Percentiles rank a stretch among this genome's conserved stretches.
Conservation (phyloP, 2,329 filamentous ascomycete genomes). For the Venturia pyrina region DNA sequence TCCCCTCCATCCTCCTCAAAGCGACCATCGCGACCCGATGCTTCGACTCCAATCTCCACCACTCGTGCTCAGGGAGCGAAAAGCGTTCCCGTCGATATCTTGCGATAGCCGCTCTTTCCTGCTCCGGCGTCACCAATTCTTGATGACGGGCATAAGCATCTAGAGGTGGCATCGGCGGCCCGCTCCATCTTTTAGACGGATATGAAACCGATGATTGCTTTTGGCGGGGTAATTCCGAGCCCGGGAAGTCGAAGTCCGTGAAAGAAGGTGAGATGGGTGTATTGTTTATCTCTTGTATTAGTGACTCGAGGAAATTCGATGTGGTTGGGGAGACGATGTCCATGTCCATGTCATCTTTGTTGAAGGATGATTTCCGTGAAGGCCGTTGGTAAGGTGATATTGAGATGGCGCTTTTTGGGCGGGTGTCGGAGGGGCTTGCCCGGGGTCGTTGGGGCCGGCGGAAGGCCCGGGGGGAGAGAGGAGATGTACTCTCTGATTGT, state of each 20-base stretch:
- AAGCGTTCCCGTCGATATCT: neutral
- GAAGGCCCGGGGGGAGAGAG: neutral
- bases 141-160: neutral
- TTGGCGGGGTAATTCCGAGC: neutral
- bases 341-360: neutral
- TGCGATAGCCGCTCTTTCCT: neutral
- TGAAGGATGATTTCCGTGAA: neutral
- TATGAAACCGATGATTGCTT: neutral
- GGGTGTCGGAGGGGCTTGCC: neutral
- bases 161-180: neutral
- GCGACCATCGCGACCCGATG: neutral
- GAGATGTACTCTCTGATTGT: neutral
- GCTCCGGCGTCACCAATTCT: neutral
- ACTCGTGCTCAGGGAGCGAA: neutral
- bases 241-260: neutral
- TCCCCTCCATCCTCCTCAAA: neutral
- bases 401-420: neutral
- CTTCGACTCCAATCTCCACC: neutral
- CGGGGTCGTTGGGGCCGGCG: neutral
- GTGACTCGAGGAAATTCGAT: neutral
- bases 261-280: neutral
- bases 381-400: neutral
- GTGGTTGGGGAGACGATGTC: neutral
- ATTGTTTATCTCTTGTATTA: neutral
- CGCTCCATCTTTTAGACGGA: neutral